Conservation (phyloP, 169 alveolate species). For the Plasmodium relictum region DNA sequence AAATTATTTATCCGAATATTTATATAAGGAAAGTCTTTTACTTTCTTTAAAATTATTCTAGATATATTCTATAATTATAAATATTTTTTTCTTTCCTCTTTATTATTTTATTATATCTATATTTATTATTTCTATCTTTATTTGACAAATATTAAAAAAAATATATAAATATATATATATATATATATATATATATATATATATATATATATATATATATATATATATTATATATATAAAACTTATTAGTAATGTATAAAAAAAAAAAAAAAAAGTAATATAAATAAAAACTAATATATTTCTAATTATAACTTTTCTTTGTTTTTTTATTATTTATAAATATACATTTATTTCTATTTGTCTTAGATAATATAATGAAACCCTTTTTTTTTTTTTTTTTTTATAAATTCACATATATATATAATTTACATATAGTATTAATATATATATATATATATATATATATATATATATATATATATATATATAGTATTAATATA, state of each 20-base stretch:
- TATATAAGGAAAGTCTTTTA: not conserved
- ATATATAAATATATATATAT: slow-evolving; percentile 1
- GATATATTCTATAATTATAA: slow-evolving; percentile 9
- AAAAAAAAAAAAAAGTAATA: too few species aligned
- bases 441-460: slow-evolving; percentile 12
- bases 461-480: slow-evolving; percentile 16
- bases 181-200: not conserved
- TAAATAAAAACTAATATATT: too few species aligned
- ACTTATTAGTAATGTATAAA: not conserved
- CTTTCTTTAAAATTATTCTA: slow-evolving; percentile 23
- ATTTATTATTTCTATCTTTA: too few species aligned
- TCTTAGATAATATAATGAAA: too few species aligned
- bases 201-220: slow-evolving; percentile 7
- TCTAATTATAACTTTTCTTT: not conserved
- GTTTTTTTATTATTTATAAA: not conserved
- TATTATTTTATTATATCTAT: not conserved
- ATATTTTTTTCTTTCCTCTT: not conserved
- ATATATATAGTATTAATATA: slow-evolving; percentile 13
- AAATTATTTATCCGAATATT: too few species aligned
- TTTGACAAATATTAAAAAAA: not conserved
- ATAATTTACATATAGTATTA: not conserved
- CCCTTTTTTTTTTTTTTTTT: too few species aligned
- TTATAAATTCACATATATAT: too few species aligned
- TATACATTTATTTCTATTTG: not conserved
- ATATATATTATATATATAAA: slow-evolving; percentile 5